Evolutionary conservation across 2,329 filamentous ascomycete species (phyloP).

Genomic region (Cordyceps tenuipes): DNA sequence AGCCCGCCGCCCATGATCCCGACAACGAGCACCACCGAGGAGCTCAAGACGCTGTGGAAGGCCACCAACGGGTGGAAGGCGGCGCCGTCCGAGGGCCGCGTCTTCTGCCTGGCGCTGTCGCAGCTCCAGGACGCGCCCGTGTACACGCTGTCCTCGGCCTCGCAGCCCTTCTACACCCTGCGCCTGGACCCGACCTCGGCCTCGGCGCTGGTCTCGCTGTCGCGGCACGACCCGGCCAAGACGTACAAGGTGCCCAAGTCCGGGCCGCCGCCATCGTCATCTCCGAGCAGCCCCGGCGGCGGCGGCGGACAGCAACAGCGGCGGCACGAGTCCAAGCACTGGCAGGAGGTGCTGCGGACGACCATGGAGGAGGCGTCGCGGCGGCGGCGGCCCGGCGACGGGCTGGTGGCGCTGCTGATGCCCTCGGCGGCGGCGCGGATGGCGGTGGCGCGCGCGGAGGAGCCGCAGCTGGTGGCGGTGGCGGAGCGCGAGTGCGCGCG

Average conservation of each 20-base stretch:
- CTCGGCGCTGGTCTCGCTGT: constrained; percentile 52
- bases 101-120: constrained; percentile 50
- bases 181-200: constrained; percentile 55
- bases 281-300: constrained; percentile 17
- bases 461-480: no score
- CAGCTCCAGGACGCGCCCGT: constrained; percentile 53
- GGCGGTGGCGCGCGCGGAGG: no score
- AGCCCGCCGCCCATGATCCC: constrained; percentile 40
- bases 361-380: constrained; percentile 48
- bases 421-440: constrained; percentile 54
- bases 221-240: constrained; percentile 52
- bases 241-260: constrained; percentile 37
- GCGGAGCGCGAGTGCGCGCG: no score
- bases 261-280: constrained; percentile 17
- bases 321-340: constrained; percentile 35
- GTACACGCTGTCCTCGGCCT: constrained; percentile 54
- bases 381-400: constrained; percentile 48
- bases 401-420: constrained; percentile 60
- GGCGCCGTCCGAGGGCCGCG: constrained; percentile 47
- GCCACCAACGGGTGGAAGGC: constrained; percentile 63
- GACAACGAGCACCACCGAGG: constrained; percentile 47
- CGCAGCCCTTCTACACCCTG: constrained; percentile 60
- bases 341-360: constrained; percentile 50
- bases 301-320: no score
- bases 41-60: constrained; percentile 60